Base-by-base conservation (phyloP, 257 asterid genomes). In the Lycium barbarum region DNA sequence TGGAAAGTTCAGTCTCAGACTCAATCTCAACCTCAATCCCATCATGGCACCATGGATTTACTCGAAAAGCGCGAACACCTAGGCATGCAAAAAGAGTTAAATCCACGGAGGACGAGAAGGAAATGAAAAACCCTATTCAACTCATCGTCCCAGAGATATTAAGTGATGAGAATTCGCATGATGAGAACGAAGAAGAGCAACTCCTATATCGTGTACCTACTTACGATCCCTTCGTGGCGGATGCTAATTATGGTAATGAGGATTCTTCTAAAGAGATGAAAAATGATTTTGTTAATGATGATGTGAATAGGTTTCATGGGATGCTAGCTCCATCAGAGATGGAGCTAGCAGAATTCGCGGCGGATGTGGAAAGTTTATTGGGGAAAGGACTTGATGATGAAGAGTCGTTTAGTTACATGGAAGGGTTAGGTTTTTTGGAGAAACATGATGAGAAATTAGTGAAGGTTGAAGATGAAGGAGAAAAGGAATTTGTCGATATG, bases 331-430 rank as follows among this genome's bases (percentile, higher is more conserved):
- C 97, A 12, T 90, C 97, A 2, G 98, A 94, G 71, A 86, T 91
- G 92, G 98, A 94, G 84, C 92, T 95, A 20, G 97, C 88, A 4
- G 97, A 95, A 9, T 95, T 95, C 53, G 94, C 97, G 0, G 97
- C 99, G 0, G 97, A 94, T 55, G 97, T 94, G 1, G 97, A 94
- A 90, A 91, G 90, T 84, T 76, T 95, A 66, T 47, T 95, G 1
- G 98, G 99, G 2, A 93, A 90, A 84, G 97, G 97, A 71, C 91
- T 95, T 17, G 98, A 94, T 2, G 92, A 86, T 8, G 81, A 76
- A 14, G 95, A 91, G 79, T 76, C 81, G 2, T 82, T 93, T 14
- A 92, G 91, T 45, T 92, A 91, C 36, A 92, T 95, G 86, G 93
- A 92, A 85, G 93, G 91, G 6, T 85, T 95, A 61, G 97, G 98